phyloP scores from a whole-genome alignment of 2,329 filamentous ascomycete genomes.

The Cladosporium velox region DNA sequence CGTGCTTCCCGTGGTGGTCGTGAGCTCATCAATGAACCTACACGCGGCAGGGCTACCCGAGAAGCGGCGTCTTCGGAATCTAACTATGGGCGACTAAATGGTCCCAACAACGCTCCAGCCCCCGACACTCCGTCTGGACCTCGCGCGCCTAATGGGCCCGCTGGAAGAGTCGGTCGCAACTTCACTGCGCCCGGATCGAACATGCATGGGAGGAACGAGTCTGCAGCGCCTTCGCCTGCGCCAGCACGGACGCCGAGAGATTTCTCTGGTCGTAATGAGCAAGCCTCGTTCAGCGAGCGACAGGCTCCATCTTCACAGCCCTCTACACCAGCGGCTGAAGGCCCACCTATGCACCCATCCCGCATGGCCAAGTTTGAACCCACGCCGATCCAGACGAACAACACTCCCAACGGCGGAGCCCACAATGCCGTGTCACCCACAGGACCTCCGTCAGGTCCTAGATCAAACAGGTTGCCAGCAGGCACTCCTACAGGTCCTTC shows the following conservation, averaged over 20 bases:
- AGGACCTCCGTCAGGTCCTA: conserved; percentile 33
- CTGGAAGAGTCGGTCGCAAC: conserved; percentile 43
- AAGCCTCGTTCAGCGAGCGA: conserved; percentile 22
- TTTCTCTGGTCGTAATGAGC: conserved; percentile 1
- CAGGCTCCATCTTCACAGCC: conserved; percentile 24
- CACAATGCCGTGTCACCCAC: conserved; percentile 32
- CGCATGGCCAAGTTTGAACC: conserved; percentile 31
- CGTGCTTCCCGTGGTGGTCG: conserved; percentile 46
- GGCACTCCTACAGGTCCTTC: conserved; percentile 35
- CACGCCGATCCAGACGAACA: conserved; percentile 32
- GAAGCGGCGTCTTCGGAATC: conserved; percentile 48
- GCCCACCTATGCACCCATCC: conserved; percentile 35
- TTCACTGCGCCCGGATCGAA: conserved; percentile 38
- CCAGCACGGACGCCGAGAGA: conserved; percentile 20
- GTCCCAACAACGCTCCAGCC: conserved; percentile 24
- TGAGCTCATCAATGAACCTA: conserved; percentile 44
- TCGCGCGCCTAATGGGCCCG: conserved; percentile 45
- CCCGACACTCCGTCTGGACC: conserved; percentile 53
- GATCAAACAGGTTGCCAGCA: conserved; percentile 24
- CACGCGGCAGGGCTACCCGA: conserved; percentile 36
- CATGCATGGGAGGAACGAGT: conserved; percentile 25
- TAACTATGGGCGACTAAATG: conserved; percentile 53
- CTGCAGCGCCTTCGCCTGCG: conserved; percentile 31
- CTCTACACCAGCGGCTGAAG: conserved; percentile 32
- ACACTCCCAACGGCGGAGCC: conserved; percentile 27